Evolutionary conservation across 140 eudicot genomes (phyloP).

Genomic region (Senecio squalidus): DNA sequence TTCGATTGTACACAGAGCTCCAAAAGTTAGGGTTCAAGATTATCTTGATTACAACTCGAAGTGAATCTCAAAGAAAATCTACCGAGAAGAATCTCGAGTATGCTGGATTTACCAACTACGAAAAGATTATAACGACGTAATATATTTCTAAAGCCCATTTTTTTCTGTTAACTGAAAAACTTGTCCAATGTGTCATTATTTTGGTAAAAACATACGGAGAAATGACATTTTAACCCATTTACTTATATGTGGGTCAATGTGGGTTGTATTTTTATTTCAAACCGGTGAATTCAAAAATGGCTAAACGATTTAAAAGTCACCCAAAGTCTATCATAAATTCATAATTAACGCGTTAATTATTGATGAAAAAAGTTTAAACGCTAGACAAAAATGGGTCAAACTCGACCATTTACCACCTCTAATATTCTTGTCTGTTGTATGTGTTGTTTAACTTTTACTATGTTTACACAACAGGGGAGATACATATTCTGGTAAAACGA

Average conservation of each 20-base stretch:
- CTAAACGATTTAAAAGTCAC: too few species aligned
- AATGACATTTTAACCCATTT: too few species aligned
- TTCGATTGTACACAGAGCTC: slow-evolving; percentile 66
- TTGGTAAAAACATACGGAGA: neutral
- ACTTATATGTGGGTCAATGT: too few species aligned
- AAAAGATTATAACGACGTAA: slow-evolving; percentile 68
- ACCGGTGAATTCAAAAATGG: too few species aligned
- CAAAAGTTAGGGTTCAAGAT: slow-evolving; percentile 58
- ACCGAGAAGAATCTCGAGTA: slow-evolving; percentile 47
- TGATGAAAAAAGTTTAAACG: too few species aligned
- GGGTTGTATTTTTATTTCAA: too few species aligned
- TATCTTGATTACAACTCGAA: slow-evolving; percentile 68
- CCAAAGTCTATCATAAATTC: too few species aligned
- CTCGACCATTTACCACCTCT: neutral
- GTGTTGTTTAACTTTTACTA: too few species aligned
- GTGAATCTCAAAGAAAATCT: slow-evolving; percentile 55
- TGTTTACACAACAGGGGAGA: slow-evolving; percentile 72
- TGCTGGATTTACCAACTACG: slow-evolving; percentile 70
- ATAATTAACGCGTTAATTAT: too few species aligned
- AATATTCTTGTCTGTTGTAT: neutral
- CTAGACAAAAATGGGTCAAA: too few species aligned
- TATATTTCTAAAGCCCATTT: neutral
- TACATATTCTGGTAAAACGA: slow-evolving; percentile 50
- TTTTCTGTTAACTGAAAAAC: neutral
- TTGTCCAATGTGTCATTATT: neutral